Base-by-base conservation (phyloP, 73 alveolate species). In the Paramecium caudatum region DNA sequence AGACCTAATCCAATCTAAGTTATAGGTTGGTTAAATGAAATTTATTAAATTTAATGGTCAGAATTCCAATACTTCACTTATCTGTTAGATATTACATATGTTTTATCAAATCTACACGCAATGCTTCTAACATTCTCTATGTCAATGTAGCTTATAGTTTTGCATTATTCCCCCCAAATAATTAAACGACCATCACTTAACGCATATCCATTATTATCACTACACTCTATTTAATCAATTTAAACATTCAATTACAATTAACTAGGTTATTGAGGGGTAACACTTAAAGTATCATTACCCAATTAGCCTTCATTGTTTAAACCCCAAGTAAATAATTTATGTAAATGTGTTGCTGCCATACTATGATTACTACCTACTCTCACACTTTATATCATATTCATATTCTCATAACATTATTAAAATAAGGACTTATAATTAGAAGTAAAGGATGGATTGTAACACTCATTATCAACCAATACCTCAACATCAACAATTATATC, bases 241-340 rank as follows among this genome's bases (percentile, higher is more conserved):
- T 17, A 5, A 8, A 34, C 47, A 34, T 32, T 32, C 3, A 68
- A 43, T 32, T n/a, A 32, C 1, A 68, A 32, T 68, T 10, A 30
- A 5, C 19, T 17, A 3, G 84, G 84, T 32, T 37, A n/a, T 34
- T 34, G 12, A 13, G 84, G 85, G 12, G 16, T 74, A 37, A 92
- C 98, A 10, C 90, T 95, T 50, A 94, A 95, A 46, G 95, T 95
- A 10, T 98, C 98, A 23, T 94, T 91, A 16, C 99, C 99, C 45
- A 97, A 95, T 90, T 97, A 94, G 2, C 99, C 99, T 90, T 94
- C 95, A 16, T 87, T 94, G 83, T 97, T 97, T 50, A 91, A 91
- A 19, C 99, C 99, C 98, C 96, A 95, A 21, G 96, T 81, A 82
- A 91, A 96, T 32, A 95, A 43, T 70, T 91, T 94, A 30, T 96